phyloP scores from a whole-genome alignment of 2,329 filamentous ascomycete genomes.

The Hawksworthiomyces lignivorus region DNA sequence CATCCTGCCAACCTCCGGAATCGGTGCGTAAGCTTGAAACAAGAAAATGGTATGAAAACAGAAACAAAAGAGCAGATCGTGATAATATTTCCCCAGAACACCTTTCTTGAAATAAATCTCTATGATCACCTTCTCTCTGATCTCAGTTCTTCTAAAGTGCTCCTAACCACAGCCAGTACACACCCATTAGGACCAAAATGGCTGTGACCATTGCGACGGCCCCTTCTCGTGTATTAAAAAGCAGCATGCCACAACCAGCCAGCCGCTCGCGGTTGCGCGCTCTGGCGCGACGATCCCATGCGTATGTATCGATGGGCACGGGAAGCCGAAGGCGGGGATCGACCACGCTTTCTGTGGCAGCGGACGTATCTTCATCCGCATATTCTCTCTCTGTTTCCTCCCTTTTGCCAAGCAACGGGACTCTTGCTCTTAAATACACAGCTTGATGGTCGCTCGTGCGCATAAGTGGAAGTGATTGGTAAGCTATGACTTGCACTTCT shows the following conservation, averaged over 20 bases:
- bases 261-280: constrained; percentile 39
- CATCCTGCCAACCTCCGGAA: no score
- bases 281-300: constrained; percentile 43
- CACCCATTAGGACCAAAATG: constrained; percentile 32
- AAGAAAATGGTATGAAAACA: no score
- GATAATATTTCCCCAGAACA: no score
- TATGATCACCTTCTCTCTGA: no score
- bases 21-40: no score
- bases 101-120: no score
- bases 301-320: constrained; percentile 44
- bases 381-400: background rate
- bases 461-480: constrained; percentile 70
- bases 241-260: constrained; percentile 46
- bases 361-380: background rate
- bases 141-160: background rate
- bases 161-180: constrained; percentile 33
- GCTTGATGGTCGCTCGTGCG: constrained; percentile 82
- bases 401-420: constrained; percentile 48
- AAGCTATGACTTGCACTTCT: constrained; percentile 49
- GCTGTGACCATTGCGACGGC: constrained; percentile 37
- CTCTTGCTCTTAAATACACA: constrained; percentile 62
- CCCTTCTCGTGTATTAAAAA: constrained; percentile 47
- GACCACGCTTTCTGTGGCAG: background rate
- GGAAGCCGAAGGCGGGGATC: constrained; percentile 40
- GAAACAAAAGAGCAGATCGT: background rate